Evolutionary conservation across 2,329 filamentous ascomycete species (phyloP), one percentile per base, ranked within the genome.

Genomic region (Aspergillus sp.): DNA sequence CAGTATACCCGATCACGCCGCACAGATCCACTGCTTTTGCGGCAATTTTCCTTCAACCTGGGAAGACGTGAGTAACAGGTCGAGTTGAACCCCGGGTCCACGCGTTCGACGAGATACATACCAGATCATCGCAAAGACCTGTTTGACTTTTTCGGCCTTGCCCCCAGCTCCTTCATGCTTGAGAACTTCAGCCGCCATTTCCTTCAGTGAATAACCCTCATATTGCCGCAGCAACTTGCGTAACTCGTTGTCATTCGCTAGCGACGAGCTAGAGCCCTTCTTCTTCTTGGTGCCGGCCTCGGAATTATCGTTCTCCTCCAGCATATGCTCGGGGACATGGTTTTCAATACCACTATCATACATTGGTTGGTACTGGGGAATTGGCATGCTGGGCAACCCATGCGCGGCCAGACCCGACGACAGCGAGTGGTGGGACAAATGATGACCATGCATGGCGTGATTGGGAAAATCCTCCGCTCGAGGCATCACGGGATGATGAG

Each of bases 1-100:
- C 93, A 92, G 75, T 98, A 99, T 2, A 99, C 95, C 60, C 94
- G 85, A 65, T 95, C 95, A 68, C 95, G 85, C 6, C 95, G 92
- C 0, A 98, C 94, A 6, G 95, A 97, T 18, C 76, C 77, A 61
- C 67, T 77, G 57, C 75, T 79, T 67, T 78, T 79, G 51, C 75
- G 71, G 58, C 79, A 81, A 55, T 78, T 81, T 63, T 81, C 78
- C 60, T 75, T 76, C 64, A 82, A 65, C 80, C 79, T 81, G 62
- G 55, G 39, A 22, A 22, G 18, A 45, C 20, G 57, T 71, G 29
- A 66, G 58, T 42, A 59, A 56, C 6, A 20, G 26, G 42, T 46
- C 18, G 16, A 29, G 4, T 6, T 4, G 7, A 16, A 42, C 11
- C 29, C 6, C n/a, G 4, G 11, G 14, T 36, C 6, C 1, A 18